These are phyloP conservation scores for Venturia effusa DNA, from an alignment of 2,329 filamentous ascomycete species.

Conservation along the genomic window DNA sequence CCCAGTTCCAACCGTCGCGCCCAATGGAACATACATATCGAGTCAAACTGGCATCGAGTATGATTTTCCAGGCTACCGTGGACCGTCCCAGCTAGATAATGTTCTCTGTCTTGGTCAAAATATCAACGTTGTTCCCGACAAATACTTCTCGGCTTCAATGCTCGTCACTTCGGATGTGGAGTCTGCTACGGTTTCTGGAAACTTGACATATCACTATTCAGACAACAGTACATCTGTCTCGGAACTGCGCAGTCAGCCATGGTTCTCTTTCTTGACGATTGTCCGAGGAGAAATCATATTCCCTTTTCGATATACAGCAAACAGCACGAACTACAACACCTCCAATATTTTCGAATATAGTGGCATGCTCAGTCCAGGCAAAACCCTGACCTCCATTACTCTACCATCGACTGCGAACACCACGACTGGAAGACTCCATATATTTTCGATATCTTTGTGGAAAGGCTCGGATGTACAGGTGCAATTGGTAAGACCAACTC, in stretches of 20 bases:
- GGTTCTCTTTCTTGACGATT: conserved; percentile 18
- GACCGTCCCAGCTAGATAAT: conserved; percentile 26
- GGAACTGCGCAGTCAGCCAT: conserved; percentile 35
- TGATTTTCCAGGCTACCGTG: conserved; percentile 31
- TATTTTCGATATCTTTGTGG: conserved; percentile 10
- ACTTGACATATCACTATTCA: conserved; percentile 32
- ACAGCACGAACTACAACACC: conserved; percentile 32
- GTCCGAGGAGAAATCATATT: conserved; percentile 33
- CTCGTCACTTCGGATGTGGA: conserved; percentile 33
- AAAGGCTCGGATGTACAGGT: conserved; percentile 20
- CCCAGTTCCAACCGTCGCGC: conserved; percentile 23
- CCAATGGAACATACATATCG: conserved; percentile 28
- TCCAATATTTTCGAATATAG: conserved; percentile 36
- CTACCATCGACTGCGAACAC: conserved; percentile 30
- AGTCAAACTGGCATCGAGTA: conserved; percentile 32
- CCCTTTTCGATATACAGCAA: conserved; percentile 30
- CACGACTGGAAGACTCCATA: not conserved
- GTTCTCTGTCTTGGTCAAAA: conserved; percentile 32
- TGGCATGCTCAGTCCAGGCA: conserved; percentile 26
- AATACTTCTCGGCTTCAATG: conserved; percentile 34
- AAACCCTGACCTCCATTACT: conserved; percentile 29
- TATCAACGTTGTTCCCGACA: conserved; percentile 23
- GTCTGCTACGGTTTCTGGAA: conserved; percentile 28
- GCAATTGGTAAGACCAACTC: conserved; percentile 31
- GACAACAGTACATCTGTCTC: conserved; percentile 30